phyloP scores from a whole-genome alignment of 129 eudicot genomes.

The Solidago caesia region DNA sequence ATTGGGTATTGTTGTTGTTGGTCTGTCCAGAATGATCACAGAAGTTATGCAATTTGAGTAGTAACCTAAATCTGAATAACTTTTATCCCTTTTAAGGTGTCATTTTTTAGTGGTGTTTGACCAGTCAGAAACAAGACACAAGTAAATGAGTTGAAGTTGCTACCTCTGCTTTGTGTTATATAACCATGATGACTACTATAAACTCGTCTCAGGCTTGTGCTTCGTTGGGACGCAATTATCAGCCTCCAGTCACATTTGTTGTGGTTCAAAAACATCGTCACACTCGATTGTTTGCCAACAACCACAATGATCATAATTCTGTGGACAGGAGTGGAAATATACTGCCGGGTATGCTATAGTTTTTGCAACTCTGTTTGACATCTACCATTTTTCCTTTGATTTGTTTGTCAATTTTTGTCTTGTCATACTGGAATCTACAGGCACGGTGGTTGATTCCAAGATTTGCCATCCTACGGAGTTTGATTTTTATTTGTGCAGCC shows the following conservation, averaged over 20 bases:
- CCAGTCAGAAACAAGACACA: too few relatives aligned
- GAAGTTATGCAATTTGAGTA: too few relatives aligned
- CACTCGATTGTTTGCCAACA: constrained; percentile 76
- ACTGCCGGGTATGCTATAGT: constrained; percentile 52
- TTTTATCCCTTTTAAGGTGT: too few relatives aligned
- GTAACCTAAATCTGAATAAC: too few relatives aligned
- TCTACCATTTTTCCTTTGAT: too few relatives aligned
- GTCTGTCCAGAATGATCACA: too few relatives aligned
- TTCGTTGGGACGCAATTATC: constrained; percentile 68
- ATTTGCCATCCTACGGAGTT: constrained; percentile 91
- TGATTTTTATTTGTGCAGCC: constrained; percentile 85
- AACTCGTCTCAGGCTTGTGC: constrained; percentile 60
- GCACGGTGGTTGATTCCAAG: constrained; percentile 83
- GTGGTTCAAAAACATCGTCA: constrained; percentile 56
- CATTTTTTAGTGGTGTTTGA: too few relatives aligned
- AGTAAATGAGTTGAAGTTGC: too few relatives aligned
- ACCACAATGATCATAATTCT: constrained; percentile 57
- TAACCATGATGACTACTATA: not conserved
- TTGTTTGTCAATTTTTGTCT: too few relatives aligned
- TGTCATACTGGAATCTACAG: constrained; percentile 27
- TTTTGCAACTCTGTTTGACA: not conserved
- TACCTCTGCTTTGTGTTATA: not conserved
- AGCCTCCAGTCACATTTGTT: constrained; percentile 66
- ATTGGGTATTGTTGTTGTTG: too few relatives aligned
- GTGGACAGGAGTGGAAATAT: constrained; percentile 82